Conservation (phyloP, 2,329 filamentous ascomycete species). For the Nannizziopsis arthrosporioides region DNA sequence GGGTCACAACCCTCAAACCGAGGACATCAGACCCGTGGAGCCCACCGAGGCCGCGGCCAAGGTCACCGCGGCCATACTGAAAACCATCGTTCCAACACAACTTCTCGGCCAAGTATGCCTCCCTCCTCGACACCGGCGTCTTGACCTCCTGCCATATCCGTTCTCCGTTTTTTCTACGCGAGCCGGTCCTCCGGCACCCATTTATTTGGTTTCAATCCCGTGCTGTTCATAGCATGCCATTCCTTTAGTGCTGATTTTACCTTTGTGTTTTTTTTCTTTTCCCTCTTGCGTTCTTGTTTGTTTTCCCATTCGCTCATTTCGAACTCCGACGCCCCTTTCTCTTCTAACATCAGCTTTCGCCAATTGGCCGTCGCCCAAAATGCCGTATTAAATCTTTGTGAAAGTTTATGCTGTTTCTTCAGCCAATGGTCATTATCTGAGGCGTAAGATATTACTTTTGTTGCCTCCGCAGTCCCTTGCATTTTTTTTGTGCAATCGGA, state of each 20-base stretch:
- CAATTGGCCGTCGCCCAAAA: neutral
- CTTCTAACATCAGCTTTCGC: neutral
- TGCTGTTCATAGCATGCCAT: too few species aligned
- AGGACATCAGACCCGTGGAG: conserved; percentile 27
- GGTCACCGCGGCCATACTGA: conserved; percentile 32
- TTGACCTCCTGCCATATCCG: conserved; percentile 1
- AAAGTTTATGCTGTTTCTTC: conserved; percentile 7
- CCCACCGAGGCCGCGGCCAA: conserved; percentile 35
- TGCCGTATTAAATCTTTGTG: too few species aligned
- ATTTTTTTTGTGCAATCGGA: neutral
- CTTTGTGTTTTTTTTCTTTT: neutral
- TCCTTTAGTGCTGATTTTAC: neutral
- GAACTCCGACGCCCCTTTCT: neutral
- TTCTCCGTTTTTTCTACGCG: neutral
- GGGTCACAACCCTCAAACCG: conserved; percentile 30
- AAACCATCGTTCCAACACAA: conserved; percentile 20
- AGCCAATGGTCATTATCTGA: conserved; percentile 17
- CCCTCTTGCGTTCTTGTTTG: neutral
- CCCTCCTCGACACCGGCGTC: conserved; percentile 12
- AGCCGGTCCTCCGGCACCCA: neutral
- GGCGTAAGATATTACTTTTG: conserved; percentile 23
- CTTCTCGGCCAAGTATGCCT: conserved; percentile 16
- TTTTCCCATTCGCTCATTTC: neutral
- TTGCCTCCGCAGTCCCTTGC: too few species aligned
- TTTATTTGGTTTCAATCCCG: too few species aligned